Evolutionary conservation across 176 grass and related monocot species (phyloP).

Genomic region (Otatea glauca): DNA sequence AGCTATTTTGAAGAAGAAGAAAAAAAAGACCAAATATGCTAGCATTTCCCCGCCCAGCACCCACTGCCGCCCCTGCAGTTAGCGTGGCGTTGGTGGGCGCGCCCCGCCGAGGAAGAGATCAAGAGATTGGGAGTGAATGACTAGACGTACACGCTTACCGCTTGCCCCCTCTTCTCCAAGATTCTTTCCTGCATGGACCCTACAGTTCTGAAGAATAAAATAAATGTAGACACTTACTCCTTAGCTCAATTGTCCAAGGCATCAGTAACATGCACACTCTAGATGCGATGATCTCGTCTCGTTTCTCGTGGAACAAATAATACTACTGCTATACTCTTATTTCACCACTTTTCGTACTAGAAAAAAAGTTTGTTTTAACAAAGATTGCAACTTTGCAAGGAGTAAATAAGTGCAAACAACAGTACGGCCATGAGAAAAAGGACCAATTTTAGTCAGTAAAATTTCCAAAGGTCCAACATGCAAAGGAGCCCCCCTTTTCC

Average conservation of each 20-base stretch:
- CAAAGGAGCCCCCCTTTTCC: not conserved
- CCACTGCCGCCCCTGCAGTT: no score
- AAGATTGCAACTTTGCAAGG: not conserved
- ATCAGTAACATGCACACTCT: not conserved
- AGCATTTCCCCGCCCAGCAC: no score
- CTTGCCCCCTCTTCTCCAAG: not conserved
- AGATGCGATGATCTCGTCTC: not conserved
- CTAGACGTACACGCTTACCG: not conserved
- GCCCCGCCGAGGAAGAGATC: not conserved
- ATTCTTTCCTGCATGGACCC: not conserved
- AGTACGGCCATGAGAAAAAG: not conserved
- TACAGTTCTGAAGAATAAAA: not conserved
- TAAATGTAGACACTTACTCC: not conserved
- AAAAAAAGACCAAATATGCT: no score
- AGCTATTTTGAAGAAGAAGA: no score
- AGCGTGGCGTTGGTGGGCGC: not conserved
- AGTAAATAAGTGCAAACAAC: not conserved
- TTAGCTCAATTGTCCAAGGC: not conserved
- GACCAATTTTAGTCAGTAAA: not conserved
- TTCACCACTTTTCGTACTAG: not conserved
- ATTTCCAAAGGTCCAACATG: slow-evolving; percentile 1
- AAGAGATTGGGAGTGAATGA: not conserved
- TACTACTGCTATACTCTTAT: not conserved
- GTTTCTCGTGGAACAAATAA: not conserved
- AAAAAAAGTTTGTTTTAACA: not conserved